phyloP scores from a whole-genome alignment of 2,329 filamentous ascomycete species.

The Aspergillus viridinutans region DNA sequence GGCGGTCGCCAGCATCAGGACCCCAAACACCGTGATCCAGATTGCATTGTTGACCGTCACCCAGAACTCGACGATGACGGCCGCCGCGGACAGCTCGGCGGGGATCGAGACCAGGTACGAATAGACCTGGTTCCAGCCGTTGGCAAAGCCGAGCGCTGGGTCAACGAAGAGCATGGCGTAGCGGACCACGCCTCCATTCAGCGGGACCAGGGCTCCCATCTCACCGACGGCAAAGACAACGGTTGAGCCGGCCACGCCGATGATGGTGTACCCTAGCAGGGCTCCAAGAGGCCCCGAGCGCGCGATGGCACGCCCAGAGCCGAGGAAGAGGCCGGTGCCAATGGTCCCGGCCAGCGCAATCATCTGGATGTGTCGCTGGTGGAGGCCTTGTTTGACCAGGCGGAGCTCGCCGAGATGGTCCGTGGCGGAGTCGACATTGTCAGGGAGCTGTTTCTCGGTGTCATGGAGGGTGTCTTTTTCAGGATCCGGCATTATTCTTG shows the following conservation, averaged over 20 bases:
- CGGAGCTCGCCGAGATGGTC: slow-evolving; percentile 19
- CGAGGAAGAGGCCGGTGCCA: slow-evolving; percentile 36
- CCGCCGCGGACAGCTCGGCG: slow-evolving; percentile 29
- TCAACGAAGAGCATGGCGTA: slow-evolving; percentile 36
- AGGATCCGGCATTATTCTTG: neutral
- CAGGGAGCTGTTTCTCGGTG: slow-evolving; percentile 1
- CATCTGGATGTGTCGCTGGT: slow-evolving; percentile 35
- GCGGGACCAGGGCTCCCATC: slow-evolving; percentile 34
- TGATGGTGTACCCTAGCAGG: slow-evolving; percentile 36
- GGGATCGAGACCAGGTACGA: slow-evolving; percentile 31
- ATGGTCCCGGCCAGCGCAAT: slow-evolving; percentile 37
- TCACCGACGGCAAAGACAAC: slow-evolving; percentile 36
- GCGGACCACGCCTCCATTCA: slow-evolving; percentile 36
- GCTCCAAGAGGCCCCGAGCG: slow-evolving; percentile 30
- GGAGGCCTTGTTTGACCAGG: slow-evolving; percentile 23
- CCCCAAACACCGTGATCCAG: neutral
- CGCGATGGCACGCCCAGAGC: slow-evolving; percentile 31
- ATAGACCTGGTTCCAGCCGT: slow-evolving; percentile 40
- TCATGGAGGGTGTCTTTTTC: neutral
- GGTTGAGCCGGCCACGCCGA: slow-evolving; percentile 32
- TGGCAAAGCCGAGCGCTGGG: slow-evolving; percentile 31
- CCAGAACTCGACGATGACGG: slow-evolving; percentile 14
- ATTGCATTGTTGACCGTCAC: neutral
- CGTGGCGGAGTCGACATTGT: slow-evolving; percentile 2
- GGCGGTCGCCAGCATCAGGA: neutral